phyloP scores from a whole-genome alignment of 495 filamentous ascomycete genomes.

The Arthonia radiata region DNA sequence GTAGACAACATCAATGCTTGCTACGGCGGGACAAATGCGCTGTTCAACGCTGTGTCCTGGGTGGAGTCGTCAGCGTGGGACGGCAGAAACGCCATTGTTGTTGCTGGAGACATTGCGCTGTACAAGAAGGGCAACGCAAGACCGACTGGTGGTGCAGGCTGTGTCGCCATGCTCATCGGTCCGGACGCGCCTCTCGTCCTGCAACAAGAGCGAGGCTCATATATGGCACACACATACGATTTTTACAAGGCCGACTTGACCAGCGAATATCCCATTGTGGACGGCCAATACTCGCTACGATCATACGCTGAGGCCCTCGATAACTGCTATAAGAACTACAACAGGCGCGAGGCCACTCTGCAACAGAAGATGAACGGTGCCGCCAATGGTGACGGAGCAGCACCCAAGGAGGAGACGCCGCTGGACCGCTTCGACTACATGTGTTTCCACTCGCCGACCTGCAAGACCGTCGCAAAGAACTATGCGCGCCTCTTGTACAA shows the following conservation, averaged over 20 bases:
- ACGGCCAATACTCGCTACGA: constrained; percentile 80
- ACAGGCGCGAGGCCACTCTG: constrained; percentile 51
- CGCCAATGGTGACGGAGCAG: constrained; percentile 21
- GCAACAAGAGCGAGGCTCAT: constrained; percentile 76
- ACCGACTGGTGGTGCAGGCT: constrained; percentile 86
- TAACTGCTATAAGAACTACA: constrained; percentile 87
- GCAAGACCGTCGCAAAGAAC: constrained; percentile 91
- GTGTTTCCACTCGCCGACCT: constrained; percentile 86
- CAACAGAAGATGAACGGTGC: constrained; percentile 21
- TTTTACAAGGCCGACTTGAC: constrained; percentile 98
- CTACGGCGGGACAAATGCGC: constrained; percentile 92
- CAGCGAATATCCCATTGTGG: constrained; percentile 92
- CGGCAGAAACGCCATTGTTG: constrained; percentile 76
- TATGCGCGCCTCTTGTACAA: constrained; percentile 93
- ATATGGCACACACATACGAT: constrained; percentile 90
- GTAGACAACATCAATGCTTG: constrained; percentile 93
- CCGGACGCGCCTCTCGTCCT: constrained; percentile 78
- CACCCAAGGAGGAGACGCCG: constrained; percentile 31
- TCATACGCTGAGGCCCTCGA: constrained; percentile 96
- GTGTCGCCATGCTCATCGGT: constrained; percentile 82
- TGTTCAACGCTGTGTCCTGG: constrained; percentile 97
- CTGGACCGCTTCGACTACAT: constrained; percentile 92
- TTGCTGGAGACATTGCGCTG: constrained; percentile 90
- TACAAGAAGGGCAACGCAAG: constrained; percentile 92
- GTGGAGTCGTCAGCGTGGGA: constrained; percentile 96